phyloP scores from a whole-genome alignment of 2,329 filamentous ascomycete genomes.

The Ophiostoma tasmaniense region DNA sequence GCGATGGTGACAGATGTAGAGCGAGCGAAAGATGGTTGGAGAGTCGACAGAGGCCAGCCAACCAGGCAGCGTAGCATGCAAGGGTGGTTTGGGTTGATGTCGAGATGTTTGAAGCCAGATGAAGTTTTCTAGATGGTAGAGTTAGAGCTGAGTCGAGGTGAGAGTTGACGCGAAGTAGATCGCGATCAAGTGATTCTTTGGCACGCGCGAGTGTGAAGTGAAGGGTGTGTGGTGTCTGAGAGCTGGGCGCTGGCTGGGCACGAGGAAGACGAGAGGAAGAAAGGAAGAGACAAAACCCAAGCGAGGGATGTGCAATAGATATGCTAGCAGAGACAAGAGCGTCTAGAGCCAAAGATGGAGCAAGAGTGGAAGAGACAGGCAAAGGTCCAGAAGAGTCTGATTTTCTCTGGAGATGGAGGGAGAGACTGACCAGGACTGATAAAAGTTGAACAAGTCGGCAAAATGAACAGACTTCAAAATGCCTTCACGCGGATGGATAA shows the following conservation, averaged over 20 bases:
- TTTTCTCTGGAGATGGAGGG: neutral
- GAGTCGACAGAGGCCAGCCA: constrained; percentile 7
- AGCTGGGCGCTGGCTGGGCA: neutral
- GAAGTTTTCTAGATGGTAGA: neutral
- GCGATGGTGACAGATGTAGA: neutral
- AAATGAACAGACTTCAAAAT: neutral
- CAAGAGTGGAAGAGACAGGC: neutral
- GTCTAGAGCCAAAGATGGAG: neutral
- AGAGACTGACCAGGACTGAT: neutral
- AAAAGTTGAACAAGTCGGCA: no score
- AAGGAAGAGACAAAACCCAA: neutral
- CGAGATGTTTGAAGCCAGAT: neutral
- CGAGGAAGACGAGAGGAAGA: neutral
- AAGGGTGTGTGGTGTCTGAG: neutral
- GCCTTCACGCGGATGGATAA: neutral
- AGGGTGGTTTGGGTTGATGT: constrained; percentile 22
- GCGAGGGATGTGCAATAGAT: neutral
- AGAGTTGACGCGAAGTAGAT: neutral
- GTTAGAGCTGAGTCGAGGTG: neutral
- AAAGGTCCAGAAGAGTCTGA: constrained; percentile 3
- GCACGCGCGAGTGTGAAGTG: neutral
- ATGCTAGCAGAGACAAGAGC: neutral
- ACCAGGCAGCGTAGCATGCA: constrained; percentile 22
- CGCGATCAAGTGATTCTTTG: neutral
- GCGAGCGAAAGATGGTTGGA: neutral